These are phyloP conservation scores for Millerago galiae DNA, from an alignment of 805 yeast species.

Conservation along the genomic window DNA sequence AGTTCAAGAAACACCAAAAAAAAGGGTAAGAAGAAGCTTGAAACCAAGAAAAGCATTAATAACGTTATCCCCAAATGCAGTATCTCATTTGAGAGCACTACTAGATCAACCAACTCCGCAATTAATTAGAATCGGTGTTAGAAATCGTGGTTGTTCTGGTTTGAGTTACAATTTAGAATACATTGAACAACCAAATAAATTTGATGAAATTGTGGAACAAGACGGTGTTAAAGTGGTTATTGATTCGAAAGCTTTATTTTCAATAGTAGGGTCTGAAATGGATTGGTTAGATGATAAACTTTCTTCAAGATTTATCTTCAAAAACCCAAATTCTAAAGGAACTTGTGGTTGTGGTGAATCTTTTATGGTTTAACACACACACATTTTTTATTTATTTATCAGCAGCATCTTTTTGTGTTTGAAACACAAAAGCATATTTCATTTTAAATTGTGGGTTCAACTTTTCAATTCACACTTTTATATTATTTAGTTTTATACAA, in stretches of 20 bases:
- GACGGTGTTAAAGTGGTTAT: constrained; percentile 90
- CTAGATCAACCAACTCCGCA: constrained; percentile 81
- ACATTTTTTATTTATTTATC: neutral
- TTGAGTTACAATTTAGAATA: constrained; percentile 87
- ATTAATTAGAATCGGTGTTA: constrained; percentile 87
- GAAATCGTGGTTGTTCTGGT: constrained; percentile 95
- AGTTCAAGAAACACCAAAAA: constrained; percentile 21
- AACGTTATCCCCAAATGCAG: constrained; percentile 69
- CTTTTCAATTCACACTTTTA: neutral
- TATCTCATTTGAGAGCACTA: constrained; percentile 59
- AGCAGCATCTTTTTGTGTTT: neutral
- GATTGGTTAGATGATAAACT: constrained; percentile 96
- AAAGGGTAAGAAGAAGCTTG: constrained; percentile 54
- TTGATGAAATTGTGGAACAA: constrained; percentile 89
- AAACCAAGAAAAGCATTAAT: constrained; percentile 89
- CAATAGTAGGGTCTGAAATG: constrained; percentile 96
- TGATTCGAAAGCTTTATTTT: constrained; percentile 92
- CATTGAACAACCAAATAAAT: constrained; percentile 86
- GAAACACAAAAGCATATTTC: neutral
- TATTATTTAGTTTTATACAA: neutral
- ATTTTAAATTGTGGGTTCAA: neutral
- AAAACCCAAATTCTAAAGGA: constrained; percentile 94
- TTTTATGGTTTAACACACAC: constrained; percentile 68
- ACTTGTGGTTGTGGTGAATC: constrained; percentile 99
- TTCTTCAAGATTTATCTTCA: constrained; percentile 83